Base-by-base conservation (phyloP, 225 moss, liverwort and hornwort species). In the Lunularia cruciata region DNA sequence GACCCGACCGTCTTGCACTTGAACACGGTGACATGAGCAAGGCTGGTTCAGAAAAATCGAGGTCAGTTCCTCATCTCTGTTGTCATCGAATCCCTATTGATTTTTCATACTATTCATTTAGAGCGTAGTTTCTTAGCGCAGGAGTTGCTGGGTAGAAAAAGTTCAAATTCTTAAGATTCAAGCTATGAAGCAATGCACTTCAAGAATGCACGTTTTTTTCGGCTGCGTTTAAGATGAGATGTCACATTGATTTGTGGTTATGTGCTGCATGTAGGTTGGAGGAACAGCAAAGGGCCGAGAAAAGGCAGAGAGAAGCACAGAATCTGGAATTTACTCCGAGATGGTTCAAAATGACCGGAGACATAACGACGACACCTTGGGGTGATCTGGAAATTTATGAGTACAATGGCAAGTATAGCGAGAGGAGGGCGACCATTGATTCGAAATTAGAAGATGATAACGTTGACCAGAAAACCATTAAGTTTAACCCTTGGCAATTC, bases 401-500 rank as follows among this genome's bases (percentile, higher is more conserved):
- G 70, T 98, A 69, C 76, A 98, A 79, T 58, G 89, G 89, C 51
- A 89, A 93, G 60, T 91, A 98, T 7, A 61, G 73, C 3, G 82
- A 83, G 72, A 81, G 86, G 75, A 83, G 87, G 67, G 60, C 77
- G 70, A 69, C 65, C 42, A 64, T 78, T 52, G 79, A 85, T 35
- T 55, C 43, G 26, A 37, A 67, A 19, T 60, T 72, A 14, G 89
- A 79, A 42, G 68, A 52, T 6, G 68, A 60, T 15, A 61, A 69
- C 56, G 85, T 81, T 8, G 79, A 84, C 39, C 80, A 79, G 57
- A 88, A 81, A 74, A 52, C 57, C 23, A 69, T 87, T 54, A 65
- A 77, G 35, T 95, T 92, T 71, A 81, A 82, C 30, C 95, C 92
- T n/a, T 95, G 92, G 95, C 95, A 95, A 79, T 95, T 81, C 43